phyloP scores from a whole-genome alignment of 768 basidiomycete genomes.

The Paxillus involutus region DNA sequence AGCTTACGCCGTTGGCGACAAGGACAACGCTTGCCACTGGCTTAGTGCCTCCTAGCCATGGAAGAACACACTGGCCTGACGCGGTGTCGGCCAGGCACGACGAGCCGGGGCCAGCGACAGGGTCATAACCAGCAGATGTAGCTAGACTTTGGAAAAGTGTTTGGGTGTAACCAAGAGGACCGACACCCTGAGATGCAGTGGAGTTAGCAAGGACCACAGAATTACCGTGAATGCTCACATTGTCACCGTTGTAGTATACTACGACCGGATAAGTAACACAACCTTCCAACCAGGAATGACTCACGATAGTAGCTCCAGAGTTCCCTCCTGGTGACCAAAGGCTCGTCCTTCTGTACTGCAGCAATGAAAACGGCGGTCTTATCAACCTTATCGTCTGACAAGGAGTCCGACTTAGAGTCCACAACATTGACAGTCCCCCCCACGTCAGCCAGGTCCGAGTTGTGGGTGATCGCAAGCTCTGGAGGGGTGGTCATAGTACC shows the following conservation, averaged over 20 bases:
- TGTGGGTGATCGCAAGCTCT: background rate
- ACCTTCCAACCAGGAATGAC: conserved; percentile 23
- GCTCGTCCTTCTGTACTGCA: conserved; percentile 51
- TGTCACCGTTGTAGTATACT: conserved; percentile 86
- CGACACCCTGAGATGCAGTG: conserved; percentile 52
- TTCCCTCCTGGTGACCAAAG: conserved; percentile 69
- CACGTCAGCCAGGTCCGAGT: conserved; percentile 1
- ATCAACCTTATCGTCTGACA: conserved; percentile 1
- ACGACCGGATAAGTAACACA: background rate
- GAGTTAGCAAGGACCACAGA: background rate
- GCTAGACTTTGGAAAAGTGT: conserved; percentile 76
- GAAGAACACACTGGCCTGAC: conserved; percentile 76
- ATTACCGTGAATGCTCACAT: conserved; percentile 40
- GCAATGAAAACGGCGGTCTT: conserved; percentile 36
- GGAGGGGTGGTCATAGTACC: conserved; percentile 14
- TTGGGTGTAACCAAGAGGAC: conserved; percentile 66
- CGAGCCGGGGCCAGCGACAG: conserved; percentile 64
- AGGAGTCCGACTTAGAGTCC: conserved; percentile 5
- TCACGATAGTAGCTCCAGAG: conserved; percentile 79
- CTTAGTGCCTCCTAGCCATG: conserved; percentile 74
- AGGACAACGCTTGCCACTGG: conserved; percentile 76
- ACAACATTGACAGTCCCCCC: conserved; percentile 2
- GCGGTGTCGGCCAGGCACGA: conserved; percentile 56
- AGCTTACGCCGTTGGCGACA: conserved; percentile 73
- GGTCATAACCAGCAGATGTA: conserved; percentile 73